A percentile compares a stretch with the other conserved stretches of the same genome.
These are phyloP conservation scores for Ophiostoma populinum DNA, from an alignment of 2,329 filamentous ascomycete species.

Conservation along the genomic window DNA sequence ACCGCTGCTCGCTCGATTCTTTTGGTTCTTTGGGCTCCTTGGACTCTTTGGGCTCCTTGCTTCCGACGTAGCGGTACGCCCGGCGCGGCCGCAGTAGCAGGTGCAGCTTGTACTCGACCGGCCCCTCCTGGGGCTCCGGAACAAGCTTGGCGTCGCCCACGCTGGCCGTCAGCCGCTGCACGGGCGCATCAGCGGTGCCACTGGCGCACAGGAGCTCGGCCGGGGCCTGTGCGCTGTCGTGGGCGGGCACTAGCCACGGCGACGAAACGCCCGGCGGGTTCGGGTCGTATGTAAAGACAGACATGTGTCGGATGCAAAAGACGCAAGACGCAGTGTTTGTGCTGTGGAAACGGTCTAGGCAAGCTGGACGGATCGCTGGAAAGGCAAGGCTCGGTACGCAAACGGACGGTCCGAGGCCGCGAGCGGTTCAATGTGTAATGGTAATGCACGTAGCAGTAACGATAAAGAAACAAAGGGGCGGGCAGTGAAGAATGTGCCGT, in stretches of 20 bases:
- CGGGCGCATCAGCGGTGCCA: no score
- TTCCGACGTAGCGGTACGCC: conserved; percentile 52
- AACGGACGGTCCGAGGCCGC: background rate
- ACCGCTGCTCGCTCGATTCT: conserved; percentile 14
- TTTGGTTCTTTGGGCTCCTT: conserved; percentile 14
- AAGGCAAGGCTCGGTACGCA: no score
- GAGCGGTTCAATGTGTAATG: background rate
- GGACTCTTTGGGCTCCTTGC: conserved; percentile 31
- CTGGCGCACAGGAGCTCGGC: background rate
- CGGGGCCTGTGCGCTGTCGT: conserved; percentile 12
- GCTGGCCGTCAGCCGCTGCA: conserved; percentile 24
- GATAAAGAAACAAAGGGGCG: conserved; percentile 4
- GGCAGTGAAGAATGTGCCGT: background rate
- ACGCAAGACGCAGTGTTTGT: no score
- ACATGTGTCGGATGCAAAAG: conserved; percentile 38
- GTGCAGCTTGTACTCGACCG: conserved; percentile 93
- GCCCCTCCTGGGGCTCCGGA: conserved; percentile 83
- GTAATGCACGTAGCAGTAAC: background rate
- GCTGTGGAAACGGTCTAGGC: no score
- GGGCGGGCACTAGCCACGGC: conserved; percentile 50
- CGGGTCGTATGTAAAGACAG: conserved; percentile 87
- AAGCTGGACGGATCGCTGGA: no score
- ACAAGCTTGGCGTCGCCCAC: conserved; percentile 60
- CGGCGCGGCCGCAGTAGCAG: conserved; percentile 65
- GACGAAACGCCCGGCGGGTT: conserved; percentile 78